These are phyloP conservation scores for Termitomyces sp. DNA, from an alignment of 768 basidiomycete genomes.

Conservation along the genomic window DNA sequence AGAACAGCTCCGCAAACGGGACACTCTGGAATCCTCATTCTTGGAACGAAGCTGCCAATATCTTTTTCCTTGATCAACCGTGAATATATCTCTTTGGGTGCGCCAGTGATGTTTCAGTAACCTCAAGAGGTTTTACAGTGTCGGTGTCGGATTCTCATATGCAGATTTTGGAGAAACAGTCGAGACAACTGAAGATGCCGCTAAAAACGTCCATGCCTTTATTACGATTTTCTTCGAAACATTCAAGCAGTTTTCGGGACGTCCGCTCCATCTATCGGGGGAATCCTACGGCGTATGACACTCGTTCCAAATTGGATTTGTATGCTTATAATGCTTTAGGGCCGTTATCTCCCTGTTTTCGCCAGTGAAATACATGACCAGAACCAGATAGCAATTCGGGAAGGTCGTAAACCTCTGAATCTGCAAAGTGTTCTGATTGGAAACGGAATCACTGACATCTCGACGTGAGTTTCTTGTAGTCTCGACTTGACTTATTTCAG, in stretches of 20 bases:
- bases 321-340: conserved; percentile 32
- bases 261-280: conserved; percentile 69
- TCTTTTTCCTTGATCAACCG: conserved; percentile 74
- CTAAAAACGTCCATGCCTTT: conserved; percentile 72
- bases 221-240: conserved; percentile 77
- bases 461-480: conserved; percentile 27
- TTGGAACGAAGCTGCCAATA: conserved; percentile 65
- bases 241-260: conserved; percentile 66
- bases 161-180: conserved; percentile 66
- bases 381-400: conserved; percentile 48
- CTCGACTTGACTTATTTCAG: background rate
- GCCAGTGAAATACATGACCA: conserved; percentile 75
- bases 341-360: conserved; percentile 70
- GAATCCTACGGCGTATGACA: conserved; percentile 70
- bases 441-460: conserved; percentile 49
- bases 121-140: conserved; percentile 27
- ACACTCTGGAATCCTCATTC: conserved; percentile 61
- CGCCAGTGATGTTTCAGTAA: background rate
- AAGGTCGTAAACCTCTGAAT: conserved; percentile 59
- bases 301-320: background rate
- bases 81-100: conserved; percentile 9
- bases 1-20: conserved; percentile 49
- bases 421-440: conserved; percentile 69
- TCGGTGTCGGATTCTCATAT: conserved; percentile 71
- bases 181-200: conserved; percentile 77